Evolutionary conservation across 2,329 filamentous ascomycete genomes (phyloP).

Genomic region (Apiospora pterosperma): DNA sequence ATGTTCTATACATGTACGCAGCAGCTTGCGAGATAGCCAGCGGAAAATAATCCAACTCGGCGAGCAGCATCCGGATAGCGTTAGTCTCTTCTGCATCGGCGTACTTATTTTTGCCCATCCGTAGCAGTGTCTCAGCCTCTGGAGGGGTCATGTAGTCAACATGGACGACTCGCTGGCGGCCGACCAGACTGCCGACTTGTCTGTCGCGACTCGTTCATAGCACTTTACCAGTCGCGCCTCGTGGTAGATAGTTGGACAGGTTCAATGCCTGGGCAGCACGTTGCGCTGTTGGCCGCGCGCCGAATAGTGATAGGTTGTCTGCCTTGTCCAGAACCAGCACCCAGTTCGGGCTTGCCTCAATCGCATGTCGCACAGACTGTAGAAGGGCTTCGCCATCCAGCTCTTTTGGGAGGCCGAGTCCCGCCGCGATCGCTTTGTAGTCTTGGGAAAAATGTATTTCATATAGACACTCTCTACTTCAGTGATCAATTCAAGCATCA

Average conservation of each 20-base stretch:
- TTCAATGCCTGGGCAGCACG: not conserved
- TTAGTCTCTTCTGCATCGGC: not conserved
- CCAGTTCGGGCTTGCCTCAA: constrained; percentile 20
- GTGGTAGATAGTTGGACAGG: constrained; percentile 22
- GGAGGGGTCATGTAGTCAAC: constrained; percentile 18
- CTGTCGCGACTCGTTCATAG: constrained; percentile 31
- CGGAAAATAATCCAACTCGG: constrained; percentile 25
- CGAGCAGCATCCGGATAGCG: constrained; percentile 12
- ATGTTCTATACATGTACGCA: constrained; percentile 26
- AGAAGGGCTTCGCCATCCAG: constrained; percentile 3
- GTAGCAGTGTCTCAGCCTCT: constrained; percentile 16
- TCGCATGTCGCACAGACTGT: constrained; percentile 10
- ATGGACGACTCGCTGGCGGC: constrained; percentile 15
- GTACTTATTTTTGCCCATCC: not conserved
- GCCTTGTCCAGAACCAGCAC: constrained; percentile 32
- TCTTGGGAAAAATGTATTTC: constrained; percentile 7
- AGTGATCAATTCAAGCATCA: too few species aligned
- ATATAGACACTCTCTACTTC: too few species aligned
- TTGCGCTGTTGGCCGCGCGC: constrained; percentile 10
- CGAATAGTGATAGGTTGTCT: constrained; percentile 27
- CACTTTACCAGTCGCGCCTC: constrained; percentile 20
- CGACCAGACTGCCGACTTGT: constrained; percentile 20
- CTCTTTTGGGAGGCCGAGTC: not conserved
- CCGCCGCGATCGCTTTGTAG: constrained; percentile 4
- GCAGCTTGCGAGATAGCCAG: constrained; percentile 29